phyloP scores from a whole-genome alignment of 306 rosid species.

The Medicago truncatula region DNA sequence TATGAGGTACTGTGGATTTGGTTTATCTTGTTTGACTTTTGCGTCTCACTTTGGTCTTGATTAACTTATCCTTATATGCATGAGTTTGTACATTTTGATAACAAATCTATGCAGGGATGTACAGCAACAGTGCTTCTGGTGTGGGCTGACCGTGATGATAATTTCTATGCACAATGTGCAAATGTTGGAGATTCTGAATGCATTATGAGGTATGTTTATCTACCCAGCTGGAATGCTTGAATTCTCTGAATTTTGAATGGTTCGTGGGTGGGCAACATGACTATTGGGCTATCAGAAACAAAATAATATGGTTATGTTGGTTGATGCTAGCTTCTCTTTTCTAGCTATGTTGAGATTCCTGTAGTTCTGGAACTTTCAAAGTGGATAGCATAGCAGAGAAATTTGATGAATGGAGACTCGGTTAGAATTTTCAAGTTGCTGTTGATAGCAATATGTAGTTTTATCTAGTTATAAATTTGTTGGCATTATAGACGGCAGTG shows the following conservation, averaged over 20 bases:
- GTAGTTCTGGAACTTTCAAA: conserved; percentile 29
- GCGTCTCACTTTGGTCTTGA: conserved; percentile 18
- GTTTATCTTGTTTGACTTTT: conserved; percentile 29
- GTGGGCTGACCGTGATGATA: conserved; percentile 69
- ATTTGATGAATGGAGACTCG: neutral
- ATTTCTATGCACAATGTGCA: conserved; percentile 90
- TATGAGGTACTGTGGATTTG: conserved; percentile 75
- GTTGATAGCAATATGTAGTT: conserved; percentile 29
- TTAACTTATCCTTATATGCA: conserved; percentile 11
- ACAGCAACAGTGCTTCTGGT: conserved; percentile 96
- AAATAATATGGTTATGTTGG: conserved; percentile 21
- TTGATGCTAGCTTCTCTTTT: conserved; percentile 27
- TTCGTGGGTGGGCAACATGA: conserved; percentile 34
- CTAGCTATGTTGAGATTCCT: conserved; percentile 18
- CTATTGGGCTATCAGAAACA: conserved; percentile 24
- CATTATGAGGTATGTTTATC: conserved; percentile 71
- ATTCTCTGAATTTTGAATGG: conserved; percentile 37
- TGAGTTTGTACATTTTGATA: conserved; percentile 29
- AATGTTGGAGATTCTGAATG: conserved; percentile 96
- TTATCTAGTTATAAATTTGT: conserved; percentile 27
- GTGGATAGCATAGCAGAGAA: conserved; percentile 23
- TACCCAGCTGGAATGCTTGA: conserved; percentile 30
- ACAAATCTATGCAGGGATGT: conserved; percentile 79
- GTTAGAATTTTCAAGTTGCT: conserved; percentile 29
- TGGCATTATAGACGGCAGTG: conserved; percentile 8